Evolutionary conservation across 2,329 filamentous ascomycete species (phyloP).

Genomic region (Fusarium liriodendri): DNA sequence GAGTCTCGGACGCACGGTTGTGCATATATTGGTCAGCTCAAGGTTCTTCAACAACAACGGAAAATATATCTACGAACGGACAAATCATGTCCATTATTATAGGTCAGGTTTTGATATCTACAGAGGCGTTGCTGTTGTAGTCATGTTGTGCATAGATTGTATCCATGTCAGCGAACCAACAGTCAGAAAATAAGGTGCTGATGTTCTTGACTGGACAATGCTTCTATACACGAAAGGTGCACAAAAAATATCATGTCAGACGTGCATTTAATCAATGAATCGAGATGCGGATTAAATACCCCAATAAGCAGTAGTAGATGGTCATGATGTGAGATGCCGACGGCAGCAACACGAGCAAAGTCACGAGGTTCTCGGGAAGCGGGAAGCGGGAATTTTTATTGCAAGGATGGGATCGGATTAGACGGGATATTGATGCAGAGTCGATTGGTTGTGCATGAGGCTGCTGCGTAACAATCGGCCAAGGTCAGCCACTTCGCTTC

Average conservation of each 20-base stretch:
- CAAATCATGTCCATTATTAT: not conserved
- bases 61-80: not conserved
- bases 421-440: not conserved
- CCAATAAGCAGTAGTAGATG: not conserved
- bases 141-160: not conserved
- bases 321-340: not conserved
- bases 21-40: not conserved
- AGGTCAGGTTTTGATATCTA: not conserved
- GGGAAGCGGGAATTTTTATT: not conserved
- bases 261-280: not conserved
- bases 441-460: not conserved
- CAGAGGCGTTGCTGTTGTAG: not conserved
- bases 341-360: not conserved
- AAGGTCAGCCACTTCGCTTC: slow-evolving; percentile 20
- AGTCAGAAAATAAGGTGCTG: not conserved
- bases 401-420: not conserved
- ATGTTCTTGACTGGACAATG: not conserved
- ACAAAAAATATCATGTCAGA: not conserved
- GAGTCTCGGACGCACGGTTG: slow-evolving; percentile 13
- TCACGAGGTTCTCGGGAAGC: not conserved
- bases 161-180: not conserved
- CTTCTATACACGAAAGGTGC: not conserved
- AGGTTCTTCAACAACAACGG: not conserved
- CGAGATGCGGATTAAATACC: not conserved
- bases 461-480: slow-evolving; percentile 4